These are phyloP conservation scores for Helichrysum umbraculigerum DNA, from an alignment of 129 eudicot species.

Conservation along the genomic window DNA sequence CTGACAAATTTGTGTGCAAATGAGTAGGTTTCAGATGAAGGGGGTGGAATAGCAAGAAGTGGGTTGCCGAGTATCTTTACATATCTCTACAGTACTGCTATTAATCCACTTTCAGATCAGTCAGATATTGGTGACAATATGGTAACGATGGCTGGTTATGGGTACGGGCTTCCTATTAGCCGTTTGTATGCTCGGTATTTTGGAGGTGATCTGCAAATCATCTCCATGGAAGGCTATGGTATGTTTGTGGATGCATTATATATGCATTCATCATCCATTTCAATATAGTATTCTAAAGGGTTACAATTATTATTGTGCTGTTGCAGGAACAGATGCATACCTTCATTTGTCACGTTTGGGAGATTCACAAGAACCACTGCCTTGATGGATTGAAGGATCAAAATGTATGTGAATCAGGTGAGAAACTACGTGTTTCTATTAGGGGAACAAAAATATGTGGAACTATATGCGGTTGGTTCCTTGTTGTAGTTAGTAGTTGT, in stretches of 20 bases:
- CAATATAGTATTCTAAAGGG: background rate
- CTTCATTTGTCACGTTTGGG: constrained; percentile 95
- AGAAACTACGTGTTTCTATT: background rate
- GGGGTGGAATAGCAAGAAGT: constrained; percentile 98
- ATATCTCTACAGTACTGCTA: constrained; percentile 96
- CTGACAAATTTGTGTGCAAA: background rate
- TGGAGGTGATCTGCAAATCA: constrained; percentile 97
- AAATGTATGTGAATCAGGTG: constrained; percentile 2
- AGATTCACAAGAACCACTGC: constrained; percentile 94
- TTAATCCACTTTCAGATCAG: constrained; percentile 63
- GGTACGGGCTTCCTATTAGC: constrained; percentile 91
- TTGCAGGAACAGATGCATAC: constrained; percentile 91
- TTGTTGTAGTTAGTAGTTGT: background rate
- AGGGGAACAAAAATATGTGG: background rate
- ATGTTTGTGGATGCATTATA: constrained; percentile 17
- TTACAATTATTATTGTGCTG: background rate
- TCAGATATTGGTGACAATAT: constrained; percentile 52
- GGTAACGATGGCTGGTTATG: constrained; percentile 95
- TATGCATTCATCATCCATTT: background rate
- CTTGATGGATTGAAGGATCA: constrained; percentile 33
- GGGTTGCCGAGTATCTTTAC: constrained; percentile 91
- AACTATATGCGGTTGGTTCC: background rate
- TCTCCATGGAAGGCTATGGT: constrained; percentile 99
- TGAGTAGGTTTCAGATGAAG: constrained; percentile 88
- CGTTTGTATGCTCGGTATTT: constrained; percentile 93